Conservation (phyloP, 2,329 filamentous ascomycete species). For the Neonectria punicea region DNA sequence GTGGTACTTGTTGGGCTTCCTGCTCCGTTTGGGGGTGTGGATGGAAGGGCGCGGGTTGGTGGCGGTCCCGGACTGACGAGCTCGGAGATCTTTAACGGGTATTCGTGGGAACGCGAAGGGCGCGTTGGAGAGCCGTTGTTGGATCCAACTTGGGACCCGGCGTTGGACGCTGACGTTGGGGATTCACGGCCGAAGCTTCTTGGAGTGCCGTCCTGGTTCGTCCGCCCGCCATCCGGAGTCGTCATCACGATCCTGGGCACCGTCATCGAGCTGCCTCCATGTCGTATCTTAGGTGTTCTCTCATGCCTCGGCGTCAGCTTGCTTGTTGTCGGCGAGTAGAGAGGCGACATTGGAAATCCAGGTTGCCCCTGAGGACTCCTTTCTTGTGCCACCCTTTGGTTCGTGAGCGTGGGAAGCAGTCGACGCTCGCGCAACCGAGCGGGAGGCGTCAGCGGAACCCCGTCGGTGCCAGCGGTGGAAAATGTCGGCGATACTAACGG, state of each 20-base stretch:
- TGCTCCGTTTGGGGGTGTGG: constrained; percentile 30
- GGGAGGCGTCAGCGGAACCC: constrained; percentile 55
- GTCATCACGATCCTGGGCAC: constrained; percentile 34
- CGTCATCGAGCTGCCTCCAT: constrained; percentile 23
- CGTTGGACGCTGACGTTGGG: constrained; percentile 15
- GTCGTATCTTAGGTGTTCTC: constrained; percentile 26
- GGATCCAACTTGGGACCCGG: constrained; percentile 1
- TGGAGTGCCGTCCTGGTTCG: constrained; percentile 7
- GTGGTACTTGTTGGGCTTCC: constrained; percentile 30
- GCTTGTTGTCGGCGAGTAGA: constrained; percentile 50
- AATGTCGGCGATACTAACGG: constrained; percentile 54
- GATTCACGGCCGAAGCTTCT: constrained; percentile 18
- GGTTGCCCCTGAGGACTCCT: constrained; percentile 24
- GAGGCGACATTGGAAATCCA: constrained; percentile 51
- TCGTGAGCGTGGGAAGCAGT: constrained; percentile 48
- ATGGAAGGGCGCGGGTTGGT: constrained; percentile 54
- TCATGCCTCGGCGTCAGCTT: constrained; percentile 51
- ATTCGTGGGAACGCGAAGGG: constrained; percentile 23
- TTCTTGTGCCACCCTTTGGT: constrained; percentile 8
- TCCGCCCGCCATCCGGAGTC: constrained; percentile 22
- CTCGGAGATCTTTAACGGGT: constrained; percentile 28
- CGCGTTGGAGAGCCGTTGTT: constrained; percentile 27
- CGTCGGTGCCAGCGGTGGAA: constrained; percentile 38
- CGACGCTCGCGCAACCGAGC: constrained; percentile 59
- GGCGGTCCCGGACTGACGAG: constrained; percentile 55